Conservation (phyloP, 495 filamentous ascomycete species). For the Emericellopsis terricola region DNA sequence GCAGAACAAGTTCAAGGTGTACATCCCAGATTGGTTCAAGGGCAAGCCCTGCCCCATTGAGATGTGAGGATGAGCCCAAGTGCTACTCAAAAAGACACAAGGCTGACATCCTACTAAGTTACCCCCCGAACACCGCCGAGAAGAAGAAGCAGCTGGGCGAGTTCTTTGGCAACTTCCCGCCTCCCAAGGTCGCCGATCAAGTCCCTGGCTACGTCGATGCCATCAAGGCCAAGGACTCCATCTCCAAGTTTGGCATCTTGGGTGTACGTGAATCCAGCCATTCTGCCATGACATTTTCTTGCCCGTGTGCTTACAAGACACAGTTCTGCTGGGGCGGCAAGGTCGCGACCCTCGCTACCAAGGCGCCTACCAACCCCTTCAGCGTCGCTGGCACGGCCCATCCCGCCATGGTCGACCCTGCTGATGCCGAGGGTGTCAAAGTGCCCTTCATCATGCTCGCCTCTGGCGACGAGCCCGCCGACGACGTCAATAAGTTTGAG, state of each 20-base stretch:
- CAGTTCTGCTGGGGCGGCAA: conserved; percentile 89
- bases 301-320: background rate
- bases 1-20: conserved; percentile 39
- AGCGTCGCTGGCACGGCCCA: conserved; percentile 53
- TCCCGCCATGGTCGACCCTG: conserved; percentile 76
- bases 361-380: conserved; percentile 42
- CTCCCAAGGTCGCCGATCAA: conserved; percentile 40
- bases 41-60: conserved; percentile 35
- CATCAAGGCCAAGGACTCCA: conserved; percentile 32
- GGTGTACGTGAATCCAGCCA: conserved; percentile 29
- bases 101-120: conserved; percentile 14
- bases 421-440: conserved; percentile 47
- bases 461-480: conserved; percentile 43
- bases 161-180: conserved; percentile 58
- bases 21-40: conserved; percentile 54
- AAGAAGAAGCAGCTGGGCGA: conserved; percentile 55
- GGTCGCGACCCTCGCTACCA: conserved; percentile 37
- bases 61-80: no score
- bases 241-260: conserved; percentile 70
- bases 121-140: conserved; percentile 65
- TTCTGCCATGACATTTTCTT: background rate
- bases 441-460: conserved; percentile 49
- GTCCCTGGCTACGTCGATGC: conserved; percentile 45
- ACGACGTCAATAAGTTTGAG: conserved; percentile 57
- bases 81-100: background rate